phyloP scores from a whole-genome alignment of 139 green algal genomes.

The Mychonastes homosphaera region DNA sequence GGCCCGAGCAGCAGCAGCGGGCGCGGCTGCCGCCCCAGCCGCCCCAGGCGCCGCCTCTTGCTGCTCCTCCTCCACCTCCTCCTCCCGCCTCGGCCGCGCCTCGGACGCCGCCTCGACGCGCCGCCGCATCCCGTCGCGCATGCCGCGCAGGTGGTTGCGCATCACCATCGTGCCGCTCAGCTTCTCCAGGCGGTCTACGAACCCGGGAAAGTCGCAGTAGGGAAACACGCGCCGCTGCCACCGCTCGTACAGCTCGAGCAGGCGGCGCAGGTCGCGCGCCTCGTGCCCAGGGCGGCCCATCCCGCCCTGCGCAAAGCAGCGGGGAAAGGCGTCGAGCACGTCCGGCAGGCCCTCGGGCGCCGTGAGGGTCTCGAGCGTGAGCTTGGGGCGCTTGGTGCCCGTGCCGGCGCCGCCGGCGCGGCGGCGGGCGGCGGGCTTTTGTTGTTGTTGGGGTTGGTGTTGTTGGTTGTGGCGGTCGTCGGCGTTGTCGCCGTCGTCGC shows the following conservation, averaged over 20 bases:
- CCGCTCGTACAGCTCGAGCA: slow-evolving; percentile 41
- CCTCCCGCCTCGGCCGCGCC: neutral
- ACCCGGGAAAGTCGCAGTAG: slow-evolving; percentile 31
- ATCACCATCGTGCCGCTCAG: slow-evolving; percentile 16
- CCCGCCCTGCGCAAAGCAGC: slow-evolving; percentile 16
- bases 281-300: slow-evolving; percentile 9
- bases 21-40: too few species aligned
- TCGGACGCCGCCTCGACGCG: neutral
- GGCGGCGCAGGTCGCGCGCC: slow-evolving; percentile 33
- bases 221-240: slow-evolving; percentile 41
- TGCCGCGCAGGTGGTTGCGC: too few species aligned
- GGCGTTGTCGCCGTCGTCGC: too few species aligned
- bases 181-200: slow-evolving; percentile 38
- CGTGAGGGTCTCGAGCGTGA: slow-evolving; percentile 11
- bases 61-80: neutral
- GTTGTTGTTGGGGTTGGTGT: too few species aligned
- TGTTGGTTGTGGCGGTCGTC: too few species aligned
- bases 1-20: neutral
- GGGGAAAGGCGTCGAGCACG: slow-evolving; percentile 16
- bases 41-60: neutral
- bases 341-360: slow-evolving; percentile 15
- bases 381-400: slow-evolving; percentile 11
- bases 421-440: too few species aligned
- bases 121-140: neutral
- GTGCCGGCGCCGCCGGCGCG: too few species aligned